A percentile compares a stretch with the other conserved stretches of the same genome.
Conservation (phyloP, 2,329 filamentous ascomycete genomes). For the Biscogniauxia sp. region DNA sequence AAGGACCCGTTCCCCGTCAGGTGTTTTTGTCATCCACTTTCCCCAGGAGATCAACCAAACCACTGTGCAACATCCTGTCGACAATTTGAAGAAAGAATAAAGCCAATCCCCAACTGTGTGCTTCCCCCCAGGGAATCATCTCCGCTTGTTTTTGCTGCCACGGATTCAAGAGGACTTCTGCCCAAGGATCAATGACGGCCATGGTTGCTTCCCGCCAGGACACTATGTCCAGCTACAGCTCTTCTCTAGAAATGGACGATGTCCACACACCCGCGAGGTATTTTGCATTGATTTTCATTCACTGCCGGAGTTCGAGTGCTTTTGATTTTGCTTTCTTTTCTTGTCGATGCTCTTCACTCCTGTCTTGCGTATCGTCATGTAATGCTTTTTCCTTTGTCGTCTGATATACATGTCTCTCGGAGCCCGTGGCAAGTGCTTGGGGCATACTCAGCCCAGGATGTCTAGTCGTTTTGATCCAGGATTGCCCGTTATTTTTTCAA, state of each 20-base stretch:
- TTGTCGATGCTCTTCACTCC: constrained; percentile 7
- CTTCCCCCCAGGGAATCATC: constrained; percentile 22
- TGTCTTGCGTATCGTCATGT: constrained; percentile 34
- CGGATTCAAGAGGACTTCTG: constrained; percentile 35
- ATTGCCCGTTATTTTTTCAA: constrained; percentile 11
- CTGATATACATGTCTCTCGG: constrained; percentile 11
- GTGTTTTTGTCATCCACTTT: constrained; percentile 21
- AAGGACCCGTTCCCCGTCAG: constrained; percentile 12
- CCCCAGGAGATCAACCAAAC: constrained; percentile 22
- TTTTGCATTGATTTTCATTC: constrained; percentile 52
- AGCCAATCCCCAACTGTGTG: constrained; percentile 26
- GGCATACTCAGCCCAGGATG: constrained; percentile 1
- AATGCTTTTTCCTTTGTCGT: constrained; percentile 22
- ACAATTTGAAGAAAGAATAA: constrained; percentile 30
- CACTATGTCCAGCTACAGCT: constrained; percentile 53
- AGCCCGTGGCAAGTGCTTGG: constrained; percentile 27
- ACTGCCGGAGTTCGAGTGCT: constrained; percentile 41
- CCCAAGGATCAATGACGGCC: constrained; percentile 48
- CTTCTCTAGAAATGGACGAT: constrained; percentile 54
- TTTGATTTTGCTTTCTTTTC: constrained; percentile 29
- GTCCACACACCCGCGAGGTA: constrained; percentile 62
- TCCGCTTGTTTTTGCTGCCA: constrained; percentile 30
- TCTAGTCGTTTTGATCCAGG: constrained; percentile 8
- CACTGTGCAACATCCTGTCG: constrained; percentile 22
- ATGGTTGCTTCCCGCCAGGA: constrained; percentile 47